phyloP scores from a whole-genome alignment of 2,329 filamentous ascomycete genomes.

The Paecilomyces sp. region DNA sequence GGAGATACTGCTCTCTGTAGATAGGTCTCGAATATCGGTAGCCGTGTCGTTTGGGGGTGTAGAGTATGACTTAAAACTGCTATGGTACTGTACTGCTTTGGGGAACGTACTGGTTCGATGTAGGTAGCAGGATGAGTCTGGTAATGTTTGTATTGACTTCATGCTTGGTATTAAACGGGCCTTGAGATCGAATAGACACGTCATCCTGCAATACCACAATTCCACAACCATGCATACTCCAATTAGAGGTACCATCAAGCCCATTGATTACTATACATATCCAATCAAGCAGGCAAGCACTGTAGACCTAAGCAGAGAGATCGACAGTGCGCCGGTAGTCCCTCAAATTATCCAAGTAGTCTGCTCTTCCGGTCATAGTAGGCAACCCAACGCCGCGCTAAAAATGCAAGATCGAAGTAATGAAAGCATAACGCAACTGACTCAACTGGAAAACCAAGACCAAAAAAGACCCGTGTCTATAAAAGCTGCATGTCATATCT shows the following conservation, averaged over 20 bases:
- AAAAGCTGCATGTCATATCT: background rate
- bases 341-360: background rate
- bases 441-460: background rate
- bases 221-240: background rate
- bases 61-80: background rate
- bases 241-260: background rate
- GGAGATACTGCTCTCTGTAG: too few species aligned
- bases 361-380: slow-evolving; percentile 5
- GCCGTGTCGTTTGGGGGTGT: background rate
- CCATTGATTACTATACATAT: background rate
- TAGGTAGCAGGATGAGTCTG: background rate
- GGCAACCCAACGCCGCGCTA: background rate
- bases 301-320: background rate
- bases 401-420: background rate
- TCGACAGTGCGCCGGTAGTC: background rate
- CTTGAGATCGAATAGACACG: background rate
- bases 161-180: background rate
- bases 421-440: background rate
- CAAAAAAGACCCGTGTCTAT: background rate
- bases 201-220: background rate
- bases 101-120: background rate
- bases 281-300: background rate
- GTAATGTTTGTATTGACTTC: background rate
- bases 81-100: background rate
- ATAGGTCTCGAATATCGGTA: background rate